Evolutionary conservation across 2,329 filamentous ascomycete species (phyloP).

Genomic region (Aspergillus sojae): DNA sequence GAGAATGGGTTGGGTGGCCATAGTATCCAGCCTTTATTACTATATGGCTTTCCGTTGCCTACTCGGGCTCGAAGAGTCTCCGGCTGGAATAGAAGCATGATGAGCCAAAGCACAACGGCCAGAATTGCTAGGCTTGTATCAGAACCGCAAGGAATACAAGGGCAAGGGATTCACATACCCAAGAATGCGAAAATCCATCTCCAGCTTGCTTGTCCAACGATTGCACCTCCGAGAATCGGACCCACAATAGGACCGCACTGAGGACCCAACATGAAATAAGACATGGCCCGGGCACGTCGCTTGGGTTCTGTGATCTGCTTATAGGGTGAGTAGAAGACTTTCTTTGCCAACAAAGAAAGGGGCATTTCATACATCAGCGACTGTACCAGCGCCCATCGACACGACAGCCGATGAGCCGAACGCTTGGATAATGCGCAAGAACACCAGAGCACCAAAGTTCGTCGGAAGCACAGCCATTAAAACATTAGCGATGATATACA

Average conservation of each 20-base stretch:
- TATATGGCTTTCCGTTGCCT: conserved; percentile 41
- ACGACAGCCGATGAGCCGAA: conserved; percentile 46
- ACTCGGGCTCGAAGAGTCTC: conserved; percentile 51
- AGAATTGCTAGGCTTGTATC: neutral
- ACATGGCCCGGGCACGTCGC: conserved; percentile 44
- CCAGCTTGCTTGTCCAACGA: conserved; percentile 41
- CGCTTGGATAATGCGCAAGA: conserved; percentile 47
- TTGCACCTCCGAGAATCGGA: conserved; percentile 46
- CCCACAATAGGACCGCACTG: conserved; percentile 50
- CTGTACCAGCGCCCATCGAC: neutral
- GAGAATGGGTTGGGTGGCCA: neutral
- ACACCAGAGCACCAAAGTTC: conserved; percentile 41
- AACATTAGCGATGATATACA: conserved; percentile 45
- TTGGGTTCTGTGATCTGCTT: conserved; percentile 32
- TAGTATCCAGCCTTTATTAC: conserved; percentile 7
- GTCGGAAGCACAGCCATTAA: conserved; percentile 43
- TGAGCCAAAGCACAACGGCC: conserved; percentile 24
- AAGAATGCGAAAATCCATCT: conserved; percentile 51
- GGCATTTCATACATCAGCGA: neutral
- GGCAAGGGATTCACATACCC: conserved; percentile 24
- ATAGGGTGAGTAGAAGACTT: neutral
- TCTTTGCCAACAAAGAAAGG: neutral
- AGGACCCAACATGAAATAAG: conserved; percentile 48
- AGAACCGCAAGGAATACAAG: conserved; percentile 13
- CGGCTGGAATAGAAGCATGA: conserved; percentile 45